Base-by-base conservation (phyloP, 768 basidiomycete species). In the Boletus tylopilopsis region DNA sequence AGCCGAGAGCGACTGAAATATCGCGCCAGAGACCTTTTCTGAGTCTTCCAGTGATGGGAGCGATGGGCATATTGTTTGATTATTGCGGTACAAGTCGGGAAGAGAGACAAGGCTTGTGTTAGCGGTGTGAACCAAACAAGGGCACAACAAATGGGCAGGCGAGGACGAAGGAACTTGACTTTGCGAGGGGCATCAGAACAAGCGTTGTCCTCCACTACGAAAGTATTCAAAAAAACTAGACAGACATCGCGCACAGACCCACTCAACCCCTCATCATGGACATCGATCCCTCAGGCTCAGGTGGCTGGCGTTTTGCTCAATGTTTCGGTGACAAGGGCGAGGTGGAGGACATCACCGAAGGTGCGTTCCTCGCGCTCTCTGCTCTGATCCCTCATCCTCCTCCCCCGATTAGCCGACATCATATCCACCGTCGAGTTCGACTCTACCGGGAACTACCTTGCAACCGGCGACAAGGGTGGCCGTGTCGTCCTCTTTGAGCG, bases 341-440 rank as follows among this genome's bases (percentile, higher is more conserved):
- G 70, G 95, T 98, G 30, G 96, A 97, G 67, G 96, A 99, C 70
- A 98, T 99, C 66, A 99, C 96, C 52, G 96, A 99, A 78, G 96
- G 94, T 94, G 55, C 53, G 79, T 64, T 36, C 19, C 18, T 25
- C 57, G 56, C 53, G 12, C 22, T 48, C 45, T 39, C 41, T 35
- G 15, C 53, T 50, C 44, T 48, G 49, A 56, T 56, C 38, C 27
- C 37, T 53, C 43, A 64, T 50, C 45, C 42, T 22, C n/a, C 37
- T 2, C 29, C n/a, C 7, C 30, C 52, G 36, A 55, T 45, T 73
- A 97, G 94, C 96, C 77, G 96, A 99, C 79, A 98, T 99, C 78
- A 99, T 99, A 72, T 98, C 96, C 42, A 96, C 95, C 53, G 96
- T 98, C 68, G 96, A 99, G 76, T 99, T 98, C 66, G 96, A 98